phyloP scores from a whole-genome alignment of 768 basidiomycete genomes.

The Tylopilus sp. region DNA sequence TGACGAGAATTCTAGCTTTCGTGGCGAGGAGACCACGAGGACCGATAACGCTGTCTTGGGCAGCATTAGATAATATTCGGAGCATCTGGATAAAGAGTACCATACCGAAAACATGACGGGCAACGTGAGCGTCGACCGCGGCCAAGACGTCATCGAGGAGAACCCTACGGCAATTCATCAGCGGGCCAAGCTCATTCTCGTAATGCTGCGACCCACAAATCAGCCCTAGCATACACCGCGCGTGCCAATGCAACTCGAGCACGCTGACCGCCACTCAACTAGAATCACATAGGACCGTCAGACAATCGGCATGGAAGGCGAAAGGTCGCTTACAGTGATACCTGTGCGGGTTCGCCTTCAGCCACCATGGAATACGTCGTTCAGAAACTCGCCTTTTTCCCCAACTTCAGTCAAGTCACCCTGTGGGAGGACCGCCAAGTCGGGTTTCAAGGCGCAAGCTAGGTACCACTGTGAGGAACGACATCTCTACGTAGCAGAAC shows the following conservation, averaged over 20 bases:
- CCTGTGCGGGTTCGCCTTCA: constrained; percentile 27
- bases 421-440: constrained; percentile 72
- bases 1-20: constrained; percentile 84
- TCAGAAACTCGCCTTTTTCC: constrained; percentile 59
- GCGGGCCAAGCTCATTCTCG: neutral
- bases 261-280: constrained; percentile 83
- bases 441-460: constrained; percentile 85
- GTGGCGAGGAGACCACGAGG: constrained; percentile 76
- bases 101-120: constrained; percentile 77
- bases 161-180: constrained; percentile 38
- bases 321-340: constrained; percentile 50
- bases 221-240: constrained; percentile 88
- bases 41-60: constrained; percentile 77
- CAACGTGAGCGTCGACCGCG: constrained; percentile 84
- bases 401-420: constrained; percentile 87
- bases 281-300: constrained; percentile 12
- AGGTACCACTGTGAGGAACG: neutral
- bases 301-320: neutral
- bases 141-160: constrained; percentile 90
- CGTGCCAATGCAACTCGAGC: constrained; percentile 82
- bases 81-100: neutral
- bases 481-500: neutral
- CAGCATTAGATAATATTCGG: neutral
- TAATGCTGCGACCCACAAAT: constrained; percentile 51
- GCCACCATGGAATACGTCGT: neutral